Evolutionary conservation across 2,329 filamentous ascomycete genomes (phyloP).

Genomic region (Hypoxylon rubiginosum): DNA sequence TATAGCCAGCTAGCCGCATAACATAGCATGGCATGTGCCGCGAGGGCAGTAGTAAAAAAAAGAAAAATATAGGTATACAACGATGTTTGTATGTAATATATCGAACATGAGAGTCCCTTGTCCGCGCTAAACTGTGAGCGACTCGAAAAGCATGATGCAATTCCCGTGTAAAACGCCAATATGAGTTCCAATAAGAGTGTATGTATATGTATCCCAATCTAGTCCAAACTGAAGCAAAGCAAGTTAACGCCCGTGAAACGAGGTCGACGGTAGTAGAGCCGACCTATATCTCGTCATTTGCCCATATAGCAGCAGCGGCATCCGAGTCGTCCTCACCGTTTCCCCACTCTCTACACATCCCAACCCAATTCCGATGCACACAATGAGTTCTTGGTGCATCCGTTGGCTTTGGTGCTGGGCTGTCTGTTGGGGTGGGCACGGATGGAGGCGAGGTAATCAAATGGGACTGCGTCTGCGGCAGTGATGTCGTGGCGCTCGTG

Average conservation of each 20-base stretch:
- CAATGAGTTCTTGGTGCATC: slow-evolving; percentile 43
- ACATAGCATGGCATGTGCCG: not conserved
- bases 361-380: slow-evolving; percentile 47
- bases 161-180: slow-evolving; percentile 20
- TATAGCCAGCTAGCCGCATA: slow-evolving; percentile 6
- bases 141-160: slow-evolving; percentile 28
- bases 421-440: slow-evolving; percentile 38
- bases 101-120: slow-evolving; percentile 11
- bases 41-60: not conserved
- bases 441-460: slow-evolving; percentile 48
- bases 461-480: slow-evolving; percentile 37
- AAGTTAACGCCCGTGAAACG: slow-evolving; percentile 13
- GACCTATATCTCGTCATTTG: slow-evolving; percentile 48
- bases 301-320: slow-evolving; percentile 23
- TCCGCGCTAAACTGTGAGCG: slow-evolving; percentile 16
- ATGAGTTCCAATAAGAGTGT: not conserved
- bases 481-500: slow-evolving; percentile 38
- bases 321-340: slow-evolving; percentile 8
- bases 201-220: slow-evolving; percentile 36
- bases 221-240: slow-evolving; percentile 29
- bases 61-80: not conserved
- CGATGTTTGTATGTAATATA: slow-evolving; percentile 15
- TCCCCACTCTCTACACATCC: slow-evolving; percentile 48
- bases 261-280: slow-evolving; percentile 13
- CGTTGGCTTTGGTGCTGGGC: slow-evolving; percentile 31